Evolutionary conservation across 495 filamentous ascomycete genomes (phyloP).

Genomic region (Sabuloglossum arenarium): DNA sequence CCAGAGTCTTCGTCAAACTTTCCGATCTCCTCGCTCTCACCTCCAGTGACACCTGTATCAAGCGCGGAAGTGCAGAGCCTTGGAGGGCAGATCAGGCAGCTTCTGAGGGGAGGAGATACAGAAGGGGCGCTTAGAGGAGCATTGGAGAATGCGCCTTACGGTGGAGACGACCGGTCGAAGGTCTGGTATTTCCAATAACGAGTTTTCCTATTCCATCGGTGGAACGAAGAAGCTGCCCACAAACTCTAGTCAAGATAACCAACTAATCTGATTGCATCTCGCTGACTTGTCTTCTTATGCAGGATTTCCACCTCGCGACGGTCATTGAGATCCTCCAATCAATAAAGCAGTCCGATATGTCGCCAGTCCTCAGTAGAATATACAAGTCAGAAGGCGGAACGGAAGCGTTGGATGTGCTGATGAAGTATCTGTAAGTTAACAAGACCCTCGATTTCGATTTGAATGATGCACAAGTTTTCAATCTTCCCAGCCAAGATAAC

Average conservation of each 20-base stretch:
- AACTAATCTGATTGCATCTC: not conserved
- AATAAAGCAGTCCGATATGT: slow-evolving; percentile 82
- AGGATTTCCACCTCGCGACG: slow-evolving; percentile 60
- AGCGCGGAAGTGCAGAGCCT: slow-evolving; percentile 53
- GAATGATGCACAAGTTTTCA: not conserved
- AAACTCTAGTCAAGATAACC: too few relatives aligned
- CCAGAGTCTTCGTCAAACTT: slow-evolving; percentile 81
- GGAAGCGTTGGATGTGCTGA: slow-evolving; percentile 50
- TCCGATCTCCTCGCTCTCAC: slow-evolving; percentile 56
- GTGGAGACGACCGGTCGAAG: slow-evolving; percentile 54
- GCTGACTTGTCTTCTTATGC: not conserved
- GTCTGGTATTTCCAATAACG: slow-evolving; percentile 17
- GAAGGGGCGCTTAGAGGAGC: slow-evolving; percentile 65
- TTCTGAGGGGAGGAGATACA: slow-evolving; percentile 62
- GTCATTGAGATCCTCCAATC: slow-evolving; percentile 77
- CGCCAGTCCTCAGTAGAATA: slow-evolving; percentile 55
- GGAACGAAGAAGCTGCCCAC: not conserved
- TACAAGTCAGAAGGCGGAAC: slow-evolving; percentile 47
- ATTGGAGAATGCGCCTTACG: slow-evolving; percentile 55
- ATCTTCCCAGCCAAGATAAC: not conserved
- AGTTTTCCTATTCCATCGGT: not conserved
- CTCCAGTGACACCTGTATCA: slow-evolving; percentile 41
- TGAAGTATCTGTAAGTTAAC: slow-evolving; percentile 49
- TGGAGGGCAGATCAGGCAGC: slow-evolving; percentile 59
- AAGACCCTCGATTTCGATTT: not conserved